Percentiles rank a stretch among this genome's conserved stretches.
phyloP scores from a whole-genome alignment of 352 stramenopile genomes.

The Phytophthora aleatoria region DNA sequence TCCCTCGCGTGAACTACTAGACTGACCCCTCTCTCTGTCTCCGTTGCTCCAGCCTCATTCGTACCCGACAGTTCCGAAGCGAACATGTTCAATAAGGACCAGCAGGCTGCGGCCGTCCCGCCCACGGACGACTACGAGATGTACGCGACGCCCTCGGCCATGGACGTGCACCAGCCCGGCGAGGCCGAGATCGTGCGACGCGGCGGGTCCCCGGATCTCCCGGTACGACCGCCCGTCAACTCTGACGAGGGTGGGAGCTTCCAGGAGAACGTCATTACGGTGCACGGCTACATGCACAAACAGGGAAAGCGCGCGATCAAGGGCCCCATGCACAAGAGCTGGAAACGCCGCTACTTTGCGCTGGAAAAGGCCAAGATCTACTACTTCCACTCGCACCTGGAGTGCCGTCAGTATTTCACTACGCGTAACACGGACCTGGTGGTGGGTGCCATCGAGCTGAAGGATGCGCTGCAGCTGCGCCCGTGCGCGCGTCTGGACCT shows the following conservation, averaged over 20 bases:
- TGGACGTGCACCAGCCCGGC: constrained; percentile 35
- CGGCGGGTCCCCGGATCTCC: constrained; percentile 26
- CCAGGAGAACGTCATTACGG: constrained; percentile 87
- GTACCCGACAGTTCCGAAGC: constrained; percentile 12
- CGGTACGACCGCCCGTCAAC: constrained; percentile 45
- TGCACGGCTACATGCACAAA: constrained; percentile 91
- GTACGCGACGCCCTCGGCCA: constrained; percentile 66
- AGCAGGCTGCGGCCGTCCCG: constrained; percentile 30
- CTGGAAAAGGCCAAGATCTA: constrained; percentile 90
- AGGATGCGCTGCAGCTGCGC: constrained; percentile 84
- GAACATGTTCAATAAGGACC: constrained; percentile 67
- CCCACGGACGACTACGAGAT: constrained; percentile 63
- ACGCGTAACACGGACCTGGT: constrained; percentile 84
- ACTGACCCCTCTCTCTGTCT: constrained; percentile 2
- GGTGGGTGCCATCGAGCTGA: constrained; percentile 80
- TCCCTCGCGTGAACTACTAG: neutral
- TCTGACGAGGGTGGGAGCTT: constrained; percentile 40
- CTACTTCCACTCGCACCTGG: constrained; percentile 87
- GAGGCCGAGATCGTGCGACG: constrained; percentile 70
- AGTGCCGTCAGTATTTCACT: constrained; percentile 89
- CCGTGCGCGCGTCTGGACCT: constrained; percentile 81
- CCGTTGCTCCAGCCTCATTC: constrained; percentile 20
- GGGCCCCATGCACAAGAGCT: constrained; percentile 86
- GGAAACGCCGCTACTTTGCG: constrained; percentile 88
- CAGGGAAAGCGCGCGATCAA: constrained; percentile 88